Percentiles rank a stretch among this genome's conserved stretches.
phyloP scores from a whole-genome alignment of 2,329 filamentous ascomycete species.

The Didymella pinodella region DNA sequence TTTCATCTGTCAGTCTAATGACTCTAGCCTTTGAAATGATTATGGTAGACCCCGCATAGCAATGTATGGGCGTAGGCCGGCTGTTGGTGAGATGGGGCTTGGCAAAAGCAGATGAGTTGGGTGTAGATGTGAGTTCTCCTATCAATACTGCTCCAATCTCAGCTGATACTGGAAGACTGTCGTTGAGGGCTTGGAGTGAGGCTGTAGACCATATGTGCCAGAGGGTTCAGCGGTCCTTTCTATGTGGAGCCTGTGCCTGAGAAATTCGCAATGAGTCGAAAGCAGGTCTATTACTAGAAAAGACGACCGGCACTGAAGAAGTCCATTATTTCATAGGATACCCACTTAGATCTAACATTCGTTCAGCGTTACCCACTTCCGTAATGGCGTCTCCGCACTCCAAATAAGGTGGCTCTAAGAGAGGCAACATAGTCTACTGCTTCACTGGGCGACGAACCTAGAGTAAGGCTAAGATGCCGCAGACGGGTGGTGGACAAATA shows the following conservation, averaged over 20 bases:
- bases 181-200: conserved; percentile 18
- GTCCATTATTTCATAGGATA: not conserved
- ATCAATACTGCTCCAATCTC: not conserved
- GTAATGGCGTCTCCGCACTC: not conserved
- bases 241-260: conserved; percentile 14
- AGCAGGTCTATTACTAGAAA: conserved; percentile 17
- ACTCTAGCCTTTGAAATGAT: conserved; percentile 14
- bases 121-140: conserved; percentile 16
- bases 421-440: conserved; percentile 13
- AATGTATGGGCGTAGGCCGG: conserved; percentile 13
- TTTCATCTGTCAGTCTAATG: not conserved
- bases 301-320: conserved; percentile 7
- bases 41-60: conserved; percentile 18
- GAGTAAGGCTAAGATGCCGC: not conserved
- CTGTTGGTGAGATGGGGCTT: conserved; percentile 16
- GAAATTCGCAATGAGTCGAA: conserved; percentile 20
- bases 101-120: conserved; percentile 16
- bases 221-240: conserved; percentile 13
- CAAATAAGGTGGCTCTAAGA: conserved; percentile 12
- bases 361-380: not conserved
- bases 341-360: not conserved
- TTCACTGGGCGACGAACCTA: not conserved
- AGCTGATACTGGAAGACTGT: conserved; percentile 8
- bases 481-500: not conserved
- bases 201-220: conserved; percentile 14